These are phyloP conservation scores for Calonectria multiphialidica DNA, from an alignment of 2,329 filamentous ascomycete species.

Conservation along the genomic window DNA sequence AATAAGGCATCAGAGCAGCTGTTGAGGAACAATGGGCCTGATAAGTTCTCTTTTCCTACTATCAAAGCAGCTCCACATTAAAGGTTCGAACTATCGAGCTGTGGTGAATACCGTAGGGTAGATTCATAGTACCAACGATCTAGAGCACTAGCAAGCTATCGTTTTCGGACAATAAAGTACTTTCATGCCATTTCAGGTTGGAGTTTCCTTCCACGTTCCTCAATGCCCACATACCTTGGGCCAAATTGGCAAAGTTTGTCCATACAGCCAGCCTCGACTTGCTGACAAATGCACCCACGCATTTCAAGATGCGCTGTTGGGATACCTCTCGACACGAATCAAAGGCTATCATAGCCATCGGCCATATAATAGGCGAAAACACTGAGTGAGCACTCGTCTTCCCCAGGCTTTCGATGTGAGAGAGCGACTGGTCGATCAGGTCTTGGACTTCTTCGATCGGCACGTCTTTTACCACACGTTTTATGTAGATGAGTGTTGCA, in stretches of 20 bases:
- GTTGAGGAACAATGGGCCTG: too few relatives aligned
- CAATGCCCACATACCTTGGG: neutral
- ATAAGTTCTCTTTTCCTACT: too few relatives aligned
- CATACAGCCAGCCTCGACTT: neutral
- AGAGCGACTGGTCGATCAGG: neutral
- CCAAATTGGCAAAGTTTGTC: neutral
- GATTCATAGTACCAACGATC: too few relatives aligned
- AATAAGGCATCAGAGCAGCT: too few relatives aligned
- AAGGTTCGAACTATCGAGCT: too few relatives aligned
- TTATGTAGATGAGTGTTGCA: neutral
- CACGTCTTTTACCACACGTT: neutral
- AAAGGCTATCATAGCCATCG: neutral
- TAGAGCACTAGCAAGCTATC: neutral
- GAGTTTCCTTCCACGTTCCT: neutral
- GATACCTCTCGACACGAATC: neutral
- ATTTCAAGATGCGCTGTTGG: neutral
- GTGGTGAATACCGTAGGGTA: too few relatives aligned
- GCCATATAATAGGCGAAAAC: neutral
- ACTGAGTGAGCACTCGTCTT: neutral
- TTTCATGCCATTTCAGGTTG: neutral
- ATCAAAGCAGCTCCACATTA: too few relatives aligned
- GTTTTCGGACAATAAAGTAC: neutral
- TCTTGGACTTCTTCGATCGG: neutral
- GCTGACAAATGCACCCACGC: neutral
- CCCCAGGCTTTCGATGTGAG: neutral